Base-by-base conservation (phyloP, 176 grass and related monocot genomes). In the Zea luxurians region DNA sequence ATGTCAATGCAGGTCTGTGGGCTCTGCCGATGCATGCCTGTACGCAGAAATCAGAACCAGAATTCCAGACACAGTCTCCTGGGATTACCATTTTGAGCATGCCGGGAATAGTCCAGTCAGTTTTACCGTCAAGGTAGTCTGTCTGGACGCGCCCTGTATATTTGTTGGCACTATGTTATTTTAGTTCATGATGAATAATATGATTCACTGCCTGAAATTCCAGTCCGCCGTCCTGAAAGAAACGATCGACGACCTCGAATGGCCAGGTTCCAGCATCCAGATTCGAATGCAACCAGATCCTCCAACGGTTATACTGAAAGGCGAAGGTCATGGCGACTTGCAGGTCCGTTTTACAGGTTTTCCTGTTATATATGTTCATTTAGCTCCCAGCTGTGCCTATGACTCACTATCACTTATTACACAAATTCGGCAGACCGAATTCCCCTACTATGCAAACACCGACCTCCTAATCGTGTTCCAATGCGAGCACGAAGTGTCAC, bases 1-100 rank as follows among this genome's bases (percentile, higher is more conserved):
- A 70, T 61, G 17, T 47, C 4, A 45, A 36, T 42, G 36, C 76
- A 98, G 95, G 52, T 94, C 89, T 6, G 87, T 98, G 76, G 95
- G 84, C 27, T 98, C 90, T 15, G 68, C 79, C 54, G 92, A 95
- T 83, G 81, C 86, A 80, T 99, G 96, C 46, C 67, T 93, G 38
- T 92, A 95, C 79, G 90, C 96, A 61, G 92, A 95, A 85, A 99
- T 99, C 79, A 95, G 92, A 89, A 99, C 96, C 21, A 99, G 92
- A 89, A 96, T 99, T 78, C 96, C 96, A 20, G 96, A 99, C 62
- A 91, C 92, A 54, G 36, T 95, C 59, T 76, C 96, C 4, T 91
- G 96, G 92, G 92, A 93, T 74, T 99, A 86, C 81, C 73, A 95
- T 85, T 99, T 89, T 89, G 90, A 95, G 61, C 90, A 80, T 48